Evolutionary conservation across 1,139 yeast species (phyloP), one percentile per base, ranked within the genome.

Genomic region (Candida sanyaensis): DNA sequence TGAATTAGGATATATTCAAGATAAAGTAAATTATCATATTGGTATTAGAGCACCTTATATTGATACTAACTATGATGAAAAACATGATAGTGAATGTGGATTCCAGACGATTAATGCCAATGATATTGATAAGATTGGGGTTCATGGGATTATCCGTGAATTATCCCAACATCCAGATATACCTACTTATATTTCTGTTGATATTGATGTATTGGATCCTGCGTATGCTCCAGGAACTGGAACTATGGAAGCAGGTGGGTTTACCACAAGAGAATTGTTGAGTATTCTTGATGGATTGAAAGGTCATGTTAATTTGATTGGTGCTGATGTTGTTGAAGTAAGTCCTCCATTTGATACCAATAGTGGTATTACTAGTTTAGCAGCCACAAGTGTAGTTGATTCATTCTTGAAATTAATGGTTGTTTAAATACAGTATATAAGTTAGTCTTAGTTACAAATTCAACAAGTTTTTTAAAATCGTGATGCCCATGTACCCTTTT

Each of bases 181-280:
- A 9, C 90, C 93, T 6, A 86, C 87, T 0, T 87, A 85, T 58
- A 69, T 87, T 37, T 82, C 88, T 10, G 86, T 87, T 32, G 95
- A 87, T 62, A 84, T 87, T 41, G 95, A 87, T 63, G 89, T 85
- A n/a, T 70, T 87, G 54, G 95, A 87, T 61, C 93, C 93, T 1
- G 89, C 86, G 3, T 78, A 83, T 57, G 89, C 91, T 3, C 86
- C 90, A 46, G 95, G 93, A 1, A 87, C 95, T 1, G 95, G 95
- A 7, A 87, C 95, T 4, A 88, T 85, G 52, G 95, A 87, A 65
- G 84, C 86, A 4, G 95, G 95, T 47, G 95, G 95, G 47, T 80
- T 89, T 78, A 69, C 86, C 44, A 86, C 92, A 11, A 74, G 95
- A 50, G 95, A 87, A 62, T 73, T 87, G 50, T 75, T 86, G 48